Percentiles rank a stretch among this genome's conserved stretches.
These are phyloP conservation scores for Physcomitrium patens DNA, from an alignment of 225 moss, liverwort and hornwort species.

Conservation along the genomic window DNA sequence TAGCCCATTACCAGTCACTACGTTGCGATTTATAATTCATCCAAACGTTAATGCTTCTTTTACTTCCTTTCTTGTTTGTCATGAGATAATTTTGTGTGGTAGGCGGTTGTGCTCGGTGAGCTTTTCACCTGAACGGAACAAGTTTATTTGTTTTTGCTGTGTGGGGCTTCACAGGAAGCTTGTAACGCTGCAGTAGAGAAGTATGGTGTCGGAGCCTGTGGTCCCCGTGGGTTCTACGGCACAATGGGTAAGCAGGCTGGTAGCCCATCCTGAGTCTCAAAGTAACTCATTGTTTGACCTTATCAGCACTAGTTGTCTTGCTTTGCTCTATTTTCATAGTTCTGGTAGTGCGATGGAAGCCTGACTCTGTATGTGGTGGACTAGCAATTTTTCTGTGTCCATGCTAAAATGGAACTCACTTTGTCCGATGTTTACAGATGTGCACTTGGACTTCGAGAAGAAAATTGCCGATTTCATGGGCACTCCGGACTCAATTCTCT, in stretches of 20 bases:
- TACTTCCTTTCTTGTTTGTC: not conserved
- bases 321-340: not conserved
- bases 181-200: conserved; percentile 79
- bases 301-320: not conserved
- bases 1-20: conserved; percentile 35
- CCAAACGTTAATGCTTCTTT: conserved; percentile 3
- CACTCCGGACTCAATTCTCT: conserved; percentile 86
- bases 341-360: conserved; percentile 9
- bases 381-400: conserved; percentile 13
- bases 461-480: conserved; percentile 86
- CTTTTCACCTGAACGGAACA: conserved; percentile 5
- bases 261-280: conserved; percentile 6
- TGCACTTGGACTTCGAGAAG: conserved; percentile 94
- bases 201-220: conserved; percentile 98
- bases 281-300: not conserved
- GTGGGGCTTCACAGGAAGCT: conserved; percentile 60
- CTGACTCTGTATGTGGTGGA: conserved; percentile 17
- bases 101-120: conserved; percentile 11
- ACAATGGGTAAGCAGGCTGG: conserved; percentile 76
- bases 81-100: conserved; percentile 7
- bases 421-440: conserved; percentile 66
- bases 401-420: conserved; percentile 37
- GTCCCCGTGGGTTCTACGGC: conserved; percentile 97
- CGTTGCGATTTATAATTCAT: conserved; percentile 17
- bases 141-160: conserved; percentile 6